These are phyloP conservation scores for Chalaropsis thielavioides DNA, from an alignment of 2,329 filamentous ascomycete species.

Conservation along the genomic window DNA sequence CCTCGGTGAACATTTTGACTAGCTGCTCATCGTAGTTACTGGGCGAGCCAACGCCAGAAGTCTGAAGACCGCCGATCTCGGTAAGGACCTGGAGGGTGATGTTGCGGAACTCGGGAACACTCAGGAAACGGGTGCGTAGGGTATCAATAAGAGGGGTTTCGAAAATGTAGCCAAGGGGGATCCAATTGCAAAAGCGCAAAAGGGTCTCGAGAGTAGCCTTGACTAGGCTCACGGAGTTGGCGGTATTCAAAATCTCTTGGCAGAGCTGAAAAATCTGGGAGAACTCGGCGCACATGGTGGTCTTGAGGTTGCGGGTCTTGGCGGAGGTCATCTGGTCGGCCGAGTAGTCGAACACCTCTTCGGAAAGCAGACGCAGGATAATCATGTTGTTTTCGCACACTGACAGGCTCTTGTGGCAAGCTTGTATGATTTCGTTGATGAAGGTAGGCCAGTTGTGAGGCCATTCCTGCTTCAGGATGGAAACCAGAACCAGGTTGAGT, in stretches of 20 bases:
- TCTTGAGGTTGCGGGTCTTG: conserved; percentile 92
- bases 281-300: conserved; percentile 97
- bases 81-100: conserved; percentile 93
- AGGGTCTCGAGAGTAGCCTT: conserved; percentile 95
- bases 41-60: conserved; percentile 50
- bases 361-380: conserved; percentile 84
- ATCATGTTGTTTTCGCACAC: conserved; percentile 99
- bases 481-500: conserved; percentile 92
- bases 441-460: conserved; percentile 99
- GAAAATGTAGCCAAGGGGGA: conserved; percentile 95
- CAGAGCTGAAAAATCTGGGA: conserved; percentile 97
- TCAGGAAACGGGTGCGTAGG: conserved; percentile 78
- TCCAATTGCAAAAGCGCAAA: conserved; percentile 97
- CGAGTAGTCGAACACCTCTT: conserved; percentile 98
- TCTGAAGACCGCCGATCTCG: conserved; percentile 88
- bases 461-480: conserved; percentile 98
- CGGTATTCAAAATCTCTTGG: conserved; percentile 83
- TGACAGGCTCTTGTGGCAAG: conserved; percentile 85
- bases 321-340: conserved; percentile 98
- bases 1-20: conserved; percentile 96
- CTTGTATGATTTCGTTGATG: conserved; percentile 98
- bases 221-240: conserved; percentile 74
- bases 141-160: conserved; percentile 95
- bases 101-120: conserved; percentile 90
- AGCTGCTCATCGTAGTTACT: conserved; percentile 87